Percentiles rank a stretch among this genome's conserved stretches.
Evolutionary conservation across 306 rosid genomes (phyloP).

Genomic region (Senna tora): DNA sequence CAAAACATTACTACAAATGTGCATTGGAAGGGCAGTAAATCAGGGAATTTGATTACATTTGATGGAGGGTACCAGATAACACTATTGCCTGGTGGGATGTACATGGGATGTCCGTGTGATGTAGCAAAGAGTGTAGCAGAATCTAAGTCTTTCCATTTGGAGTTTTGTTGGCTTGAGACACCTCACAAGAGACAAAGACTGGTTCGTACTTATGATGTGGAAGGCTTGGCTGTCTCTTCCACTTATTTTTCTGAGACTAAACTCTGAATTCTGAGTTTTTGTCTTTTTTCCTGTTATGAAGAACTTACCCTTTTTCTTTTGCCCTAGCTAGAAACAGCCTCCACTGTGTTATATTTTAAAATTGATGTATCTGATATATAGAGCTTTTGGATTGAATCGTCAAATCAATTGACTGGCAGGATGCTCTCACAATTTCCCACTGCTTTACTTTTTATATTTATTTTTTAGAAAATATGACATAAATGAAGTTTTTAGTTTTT

Average conservation of each 20-base stretch:
- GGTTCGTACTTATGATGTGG: constrained; percentile 82
- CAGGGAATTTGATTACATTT: constrained; percentile 62
- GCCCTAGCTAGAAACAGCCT: too few relatives aligned
- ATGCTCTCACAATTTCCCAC: too few relatives aligned
- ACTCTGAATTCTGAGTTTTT: constrained; percentile 41
- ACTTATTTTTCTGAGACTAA: constrained; percentile 77
- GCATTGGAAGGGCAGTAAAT: constrained; percentile 79
- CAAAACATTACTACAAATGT: constrained; percentile 69
- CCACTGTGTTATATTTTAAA: too few relatives aligned
- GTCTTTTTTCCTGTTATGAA: too few relatives aligned
- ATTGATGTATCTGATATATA: too few relatives aligned
- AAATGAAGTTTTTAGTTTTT: too few relatives aligned
- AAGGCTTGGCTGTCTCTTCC: constrained; percentile 96
- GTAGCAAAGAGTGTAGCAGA: constrained; percentile 77
- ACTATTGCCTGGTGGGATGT: constrained; percentile 92
- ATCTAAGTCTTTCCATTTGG: constrained; percentile 80
- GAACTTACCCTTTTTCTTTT: too few relatives aligned
- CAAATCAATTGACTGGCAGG: too few relatives aligned
- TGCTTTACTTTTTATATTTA: too few relatives aligned
- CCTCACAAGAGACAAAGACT: constrained; percentile 81
- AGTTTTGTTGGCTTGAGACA: constrained; percentile 90
- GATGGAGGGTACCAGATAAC: constrained; percentile 82
- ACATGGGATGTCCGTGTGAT: constrained; percentile 88
- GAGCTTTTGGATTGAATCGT: too few relatives aligned
- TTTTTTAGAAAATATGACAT: too few relatives aligned